Evolutionary conservation across 257 asterid species (phyloP).

Genomic region (Thymus quinquecostatus): DNA sequence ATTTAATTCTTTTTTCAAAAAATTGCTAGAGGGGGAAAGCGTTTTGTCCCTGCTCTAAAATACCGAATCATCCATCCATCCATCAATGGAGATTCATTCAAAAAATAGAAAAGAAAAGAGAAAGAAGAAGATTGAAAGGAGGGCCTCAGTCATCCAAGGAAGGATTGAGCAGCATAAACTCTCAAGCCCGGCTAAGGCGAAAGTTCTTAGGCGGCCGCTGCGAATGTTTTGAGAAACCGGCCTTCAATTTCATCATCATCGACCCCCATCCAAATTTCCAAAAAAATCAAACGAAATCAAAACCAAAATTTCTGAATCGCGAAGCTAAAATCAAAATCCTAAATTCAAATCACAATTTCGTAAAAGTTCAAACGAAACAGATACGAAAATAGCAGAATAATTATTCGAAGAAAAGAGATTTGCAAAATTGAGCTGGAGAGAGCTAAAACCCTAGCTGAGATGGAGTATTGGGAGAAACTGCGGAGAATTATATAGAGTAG

Average conservation of each 20-base stretch:
- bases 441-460: too few relatives aligned
- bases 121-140: not conserved
- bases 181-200: slow-evolving; percentile 67
- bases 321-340: too few relatives aligned
- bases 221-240: slow-evolving; percentile 70
- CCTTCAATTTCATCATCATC: slow-evolving; percentile 48
- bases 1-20: not conserved
- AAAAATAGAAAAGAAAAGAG: not conserved
- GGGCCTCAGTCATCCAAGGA: slow-evolving; percentile 50
- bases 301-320: not conserved
- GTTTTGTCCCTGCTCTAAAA: slow-evolving; percentile 30
- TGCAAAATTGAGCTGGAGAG: too few relatives aligned
- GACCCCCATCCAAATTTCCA: slow-evolving; percentile 7
- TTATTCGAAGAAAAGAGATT: too few relatives aligned
- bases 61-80: not conserved
- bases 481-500: too few relatives aligned
- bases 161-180: slow-evolving; percentile 46
- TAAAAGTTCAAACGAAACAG: too few relatives aligned
- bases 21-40: slow-evolving; percentile 37
- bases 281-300: not conserved
- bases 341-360: too few relatives aligned
- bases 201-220: slow-evolving; percentile 67
- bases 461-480: too few relatives aligned
- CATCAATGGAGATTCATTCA: too few relatives aligned
- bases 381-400: too few relatives aligned